A percentile compares a stretch with the other conserved stretches of the same genome.
Conservation (phyloP, 495 filamentous ascomycete genomes). For the Annulohypoxylon maeteangense region DNA sequence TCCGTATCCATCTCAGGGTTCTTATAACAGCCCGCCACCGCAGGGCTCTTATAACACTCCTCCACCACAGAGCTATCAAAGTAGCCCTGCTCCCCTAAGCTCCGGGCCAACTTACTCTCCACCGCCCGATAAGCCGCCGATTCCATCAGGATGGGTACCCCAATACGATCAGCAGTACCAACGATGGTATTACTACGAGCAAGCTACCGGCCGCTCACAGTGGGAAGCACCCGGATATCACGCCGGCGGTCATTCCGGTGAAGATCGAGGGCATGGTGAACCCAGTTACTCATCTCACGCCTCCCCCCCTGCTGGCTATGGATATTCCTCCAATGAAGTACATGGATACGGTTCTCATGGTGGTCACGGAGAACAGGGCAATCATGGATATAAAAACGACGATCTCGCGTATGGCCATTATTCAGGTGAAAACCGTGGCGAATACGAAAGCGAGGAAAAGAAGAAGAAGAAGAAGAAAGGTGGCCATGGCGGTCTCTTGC, state of each 20-base stretch:
- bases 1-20: conserved; percentile 28
- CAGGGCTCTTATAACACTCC: conserved; percentile 39
- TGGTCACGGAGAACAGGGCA: conserved; percentile 11
- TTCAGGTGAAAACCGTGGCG: conserved; percentile 39
- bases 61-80: conserved; percentile 36
- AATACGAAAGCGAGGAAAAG: conserved; percentile 48
- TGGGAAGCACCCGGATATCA: conserved; percentile 65
- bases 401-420: conserved; percentile 31
- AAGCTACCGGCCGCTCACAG: conserved; percentile 67
- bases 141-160: conserved; percentile 68
- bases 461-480: conserved; percentile 60
- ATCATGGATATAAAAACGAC: conserved; percentile 23
- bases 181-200: conserved; percentile 70
- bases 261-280: conserved; percentile 39
- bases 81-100: conserved; percentile 49
- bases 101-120: conserved; percentile 49
- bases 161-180: conserved; percentile 67
- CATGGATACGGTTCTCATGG: conserved; percentile 30
- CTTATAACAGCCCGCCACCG: conserved; percentile 41
- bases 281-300: conserved; percentile 24
- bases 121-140: conserved; percentile 60
- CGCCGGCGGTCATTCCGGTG: conserved; percentile 13
- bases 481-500: conserved; percentile 54
- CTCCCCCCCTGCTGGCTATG: conserved; percentile 26
- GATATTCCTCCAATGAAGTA: conserved; percentile 28